These are phyloP conservation scores for Prunus armeniaca DNA, from an alignment of 306 rosid species.

Conservation along the genomic window DNA sequence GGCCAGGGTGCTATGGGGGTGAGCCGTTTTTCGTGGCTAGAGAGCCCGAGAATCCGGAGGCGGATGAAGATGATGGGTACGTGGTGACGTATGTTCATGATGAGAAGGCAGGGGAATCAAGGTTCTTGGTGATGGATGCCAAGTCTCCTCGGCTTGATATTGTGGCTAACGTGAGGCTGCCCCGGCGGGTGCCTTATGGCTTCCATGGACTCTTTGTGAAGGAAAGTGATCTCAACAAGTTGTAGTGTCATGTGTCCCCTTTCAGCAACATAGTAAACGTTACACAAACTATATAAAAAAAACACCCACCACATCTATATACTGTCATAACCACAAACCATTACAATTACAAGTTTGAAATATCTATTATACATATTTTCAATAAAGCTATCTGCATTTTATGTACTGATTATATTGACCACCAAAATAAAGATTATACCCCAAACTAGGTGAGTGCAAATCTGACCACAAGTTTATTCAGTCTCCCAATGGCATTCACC, in stretches of 20 bases:
- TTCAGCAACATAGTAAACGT: background rate
- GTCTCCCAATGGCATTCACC: no score
- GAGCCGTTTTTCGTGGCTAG: slow-evolving; percentile 84
- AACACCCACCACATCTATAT: background rate
- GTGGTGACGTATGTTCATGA: slow-evolving; percentile 65
- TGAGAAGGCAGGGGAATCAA: slow-evolving; percentile 64
- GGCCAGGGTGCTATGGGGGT: slow-evolving; percentile 69
- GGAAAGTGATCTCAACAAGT: slow-evolving; percentile 47
- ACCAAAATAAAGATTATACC: no score
- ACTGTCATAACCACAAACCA: background rate
- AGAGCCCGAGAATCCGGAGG: slow-evolving; percentile 21
- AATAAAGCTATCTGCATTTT: no score
- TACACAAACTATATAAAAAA: background rate
- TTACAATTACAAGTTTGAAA: no score
- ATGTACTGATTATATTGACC: no score
- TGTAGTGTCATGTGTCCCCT: background rate
- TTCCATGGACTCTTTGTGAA: slow-evolving; percentile 81
- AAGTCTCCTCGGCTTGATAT: slow-evolving; percentile 66
- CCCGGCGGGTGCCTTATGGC: slow-evolving; percentile 81
- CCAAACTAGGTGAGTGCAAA: no score
- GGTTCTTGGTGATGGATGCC: slow-evolving; percentile 81
- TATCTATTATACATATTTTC: no score
- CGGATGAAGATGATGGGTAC: slow-evolving; percentile 68
- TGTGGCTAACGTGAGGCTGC: slow-evolving; percentile 74
- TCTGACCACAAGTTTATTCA: no score